Conservation (phyloP, 768 basidiomycete species). For the Porpolomopsis calyptriformis region DNA sequence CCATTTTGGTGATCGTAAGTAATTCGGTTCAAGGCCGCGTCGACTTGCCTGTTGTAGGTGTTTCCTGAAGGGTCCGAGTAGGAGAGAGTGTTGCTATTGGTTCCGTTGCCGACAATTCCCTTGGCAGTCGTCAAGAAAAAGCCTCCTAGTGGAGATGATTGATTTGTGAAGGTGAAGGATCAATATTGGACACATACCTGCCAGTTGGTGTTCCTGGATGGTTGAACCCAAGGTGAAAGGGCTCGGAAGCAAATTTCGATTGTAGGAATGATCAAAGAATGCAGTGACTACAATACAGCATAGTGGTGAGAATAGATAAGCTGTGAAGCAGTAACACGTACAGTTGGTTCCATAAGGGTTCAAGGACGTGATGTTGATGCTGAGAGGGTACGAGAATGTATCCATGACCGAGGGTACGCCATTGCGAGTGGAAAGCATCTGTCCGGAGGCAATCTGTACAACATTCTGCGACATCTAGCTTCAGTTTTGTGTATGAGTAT, state of each 20-base stretch:
- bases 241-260: slow-evolving; percentile 44
- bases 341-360: slow-evolving; percentile 26
- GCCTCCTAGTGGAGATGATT: slow-evolving; percentile 27
- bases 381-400: slow-evolving; percentile 35
- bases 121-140: slow-evolving; percentile 34
- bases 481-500: background rate
- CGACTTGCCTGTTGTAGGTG: slow-evolving; percentile 50
- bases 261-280: slow-evolving; percentile 59
- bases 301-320: background rate
- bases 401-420: slow-evolving; percentile 30
- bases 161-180: background rate
- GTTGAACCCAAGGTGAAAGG: slow-evolving; percentile 50
- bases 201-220: slow-evolving; percentile 48
- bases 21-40: slow-evolving; percentile 51
- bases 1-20: slow-evolving; percentile 49
- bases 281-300: slow-evolving; percentile 32
- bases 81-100: slow-evolving; percentile 54
- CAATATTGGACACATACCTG: slow-evolving; percentile 30
- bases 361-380: slow-evolving; percentile 32
- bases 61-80: slow-evolving; percentile 52
- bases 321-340: slow-evolving; percentile 15
- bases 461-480: slow-evolving; percentile 22
- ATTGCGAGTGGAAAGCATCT: slow-evolving; percentile 31
- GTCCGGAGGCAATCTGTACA: slow-evolving; percentile 30
- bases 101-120: slow-evolving; percentile 56